Percentiles rank a stretch among this genome's conserved stretches.
Conservation (phyloP, 768 basidiomycete genomes). For the Calvatia gigantea region DNA sequence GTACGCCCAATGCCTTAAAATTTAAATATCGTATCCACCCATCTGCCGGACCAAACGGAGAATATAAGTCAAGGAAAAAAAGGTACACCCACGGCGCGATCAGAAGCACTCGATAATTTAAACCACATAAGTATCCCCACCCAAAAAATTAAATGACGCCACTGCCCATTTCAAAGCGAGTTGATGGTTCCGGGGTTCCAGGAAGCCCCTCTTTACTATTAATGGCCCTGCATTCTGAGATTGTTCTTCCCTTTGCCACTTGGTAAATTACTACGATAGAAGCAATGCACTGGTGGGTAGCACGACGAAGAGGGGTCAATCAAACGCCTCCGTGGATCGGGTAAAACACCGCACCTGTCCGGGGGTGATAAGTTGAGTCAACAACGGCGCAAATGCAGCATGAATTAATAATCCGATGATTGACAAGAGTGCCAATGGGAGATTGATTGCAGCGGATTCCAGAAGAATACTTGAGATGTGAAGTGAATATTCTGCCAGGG, state of each 20-base stretch:
- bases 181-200: background rate
- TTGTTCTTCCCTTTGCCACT: background rate
- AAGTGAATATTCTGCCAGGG: background rate
- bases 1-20: too few species aligned
- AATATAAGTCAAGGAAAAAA: too few species aligned
- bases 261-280: background rate
- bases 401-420: background rate
- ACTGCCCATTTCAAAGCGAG: background rate
- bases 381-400: background rate
- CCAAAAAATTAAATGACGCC: too few species aligned
- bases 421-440: background rate
- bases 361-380: background rate
- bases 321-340: background rate
- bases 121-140: too few species aligned
- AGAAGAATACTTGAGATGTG: background rate
- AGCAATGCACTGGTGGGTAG: background rate
- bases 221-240: background rate
- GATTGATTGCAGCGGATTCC: background rate
- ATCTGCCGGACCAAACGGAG: too few species aligned
- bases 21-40: too few species aligned
- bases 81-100: too few species aligned
- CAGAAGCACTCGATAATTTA: too few species aligned
- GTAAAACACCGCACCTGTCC: background rate
- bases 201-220: background rate
- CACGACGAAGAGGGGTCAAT: background rate